These are phyloP conservation scores for Eutrema yunnanense DNA, from an alignment of 345 rosid species.

Conservation along the genomic window DNA sequence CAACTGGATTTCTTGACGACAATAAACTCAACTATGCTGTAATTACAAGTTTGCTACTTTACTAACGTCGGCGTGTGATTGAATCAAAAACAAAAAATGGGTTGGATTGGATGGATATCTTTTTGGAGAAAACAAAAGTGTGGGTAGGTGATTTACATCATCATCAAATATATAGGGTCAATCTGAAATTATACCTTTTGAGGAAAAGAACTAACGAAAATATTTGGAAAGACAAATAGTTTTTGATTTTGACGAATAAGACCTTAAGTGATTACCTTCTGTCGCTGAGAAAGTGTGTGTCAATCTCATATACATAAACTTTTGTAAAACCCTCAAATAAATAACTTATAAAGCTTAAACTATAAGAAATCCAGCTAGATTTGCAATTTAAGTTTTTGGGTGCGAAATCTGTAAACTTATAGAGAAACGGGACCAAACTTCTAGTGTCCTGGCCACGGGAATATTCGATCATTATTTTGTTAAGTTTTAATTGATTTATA, in stretches of 20 bases:
- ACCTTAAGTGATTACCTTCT: not conserved
- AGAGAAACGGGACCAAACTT: slow-evolving; percentile 20
- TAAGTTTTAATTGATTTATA: not conserved
- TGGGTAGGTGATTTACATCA: slow-evolving; percentile 20
- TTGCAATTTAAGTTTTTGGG: not conserved
- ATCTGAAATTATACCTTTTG: slow-evolving; percentile 18
- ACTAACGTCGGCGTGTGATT: not conserved
- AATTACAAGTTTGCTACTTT: slow-evolving; percentile 8
- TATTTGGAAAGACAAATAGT: slow-evolving; percentile 8
- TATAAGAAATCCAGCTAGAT: slow-evolving; percentile 4
- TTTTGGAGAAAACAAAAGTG: slow-evolving; percentile 16
- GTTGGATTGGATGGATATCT: not conserved
- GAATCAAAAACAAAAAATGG: not conserved
- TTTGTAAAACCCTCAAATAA: not conserved
- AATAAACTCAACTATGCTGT: slow-evolving; percentile 7
- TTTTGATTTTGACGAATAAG: not conserved
- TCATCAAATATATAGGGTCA: slow-evolving; percentile 19
- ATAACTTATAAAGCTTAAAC: not conserved
- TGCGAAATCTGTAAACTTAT: not conserved
- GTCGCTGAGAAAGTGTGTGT: not conserved
- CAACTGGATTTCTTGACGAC: not conserved
- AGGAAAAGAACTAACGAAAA: slow-evolving; percentile 10
- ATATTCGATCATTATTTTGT: slow-evolving; percentile 4
- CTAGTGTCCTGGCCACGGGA: not conserved
- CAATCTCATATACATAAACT: not conserved